These are phyloP conservation scores for Neonectria hederae DNA, from an alignment of 2,329 filamentous ascomycete genomes.

Conservation along the genomic window DNA sequence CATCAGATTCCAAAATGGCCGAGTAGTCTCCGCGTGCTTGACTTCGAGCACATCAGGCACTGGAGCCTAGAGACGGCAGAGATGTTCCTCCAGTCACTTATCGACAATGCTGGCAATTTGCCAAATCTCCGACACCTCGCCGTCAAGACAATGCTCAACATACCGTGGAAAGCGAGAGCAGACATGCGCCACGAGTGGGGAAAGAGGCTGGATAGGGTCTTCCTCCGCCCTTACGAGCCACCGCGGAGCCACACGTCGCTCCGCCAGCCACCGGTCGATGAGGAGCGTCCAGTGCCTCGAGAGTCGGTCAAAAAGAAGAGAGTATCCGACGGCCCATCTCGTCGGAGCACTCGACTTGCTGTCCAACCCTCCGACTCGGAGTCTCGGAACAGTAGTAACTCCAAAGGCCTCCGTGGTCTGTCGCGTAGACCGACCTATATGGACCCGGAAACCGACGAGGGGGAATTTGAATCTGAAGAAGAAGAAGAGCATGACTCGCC, in stretches of 20 bases:
- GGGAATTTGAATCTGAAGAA: conserved; percentile 49
- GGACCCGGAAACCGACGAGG: conserved; percentile 58
- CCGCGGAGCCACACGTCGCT: conserved; percentile 48
- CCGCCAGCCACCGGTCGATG: conserved; percentile 24
- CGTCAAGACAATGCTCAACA: conserved; percentile 81
- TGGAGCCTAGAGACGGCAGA: conserved; percentile 76
- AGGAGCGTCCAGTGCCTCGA: conserved; percentile 2
- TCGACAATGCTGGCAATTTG: conserved; percentile 74
- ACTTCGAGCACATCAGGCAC: conserved; percentile 80
- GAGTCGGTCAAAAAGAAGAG: conserved; percentile 32
- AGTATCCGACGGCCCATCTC: conserved; percentile 42
- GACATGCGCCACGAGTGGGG: conserved; percentile 83
- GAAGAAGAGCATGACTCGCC: conserved; percentile 25
- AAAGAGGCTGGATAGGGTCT: conserved; percentile 73
- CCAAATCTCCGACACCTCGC: conserved; percentile 74
- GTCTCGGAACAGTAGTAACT: conserved; percentile 32
- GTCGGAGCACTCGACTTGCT: conserved; percentile 51
- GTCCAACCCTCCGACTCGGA: conserved; percentile 40
- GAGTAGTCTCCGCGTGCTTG: conserved; percentile 71
- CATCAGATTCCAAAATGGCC: conserved; percentile 83
- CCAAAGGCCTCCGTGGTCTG: conserved; percentile 28
- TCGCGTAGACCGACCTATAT: conserved; percentile 49
- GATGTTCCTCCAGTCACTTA: conserved; percentile 80
- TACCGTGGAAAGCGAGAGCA: conserved; percentile 83
- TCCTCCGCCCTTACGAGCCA: conserved; percentile 60